A percentile compares a stretch with the other conserved stretches of the same genome.
These are phyloP conservation scores for Ascobolus immersus DNA, from an alignment of 495 filamentous ascomycete species.

Conservation along the genomic window DNA sequence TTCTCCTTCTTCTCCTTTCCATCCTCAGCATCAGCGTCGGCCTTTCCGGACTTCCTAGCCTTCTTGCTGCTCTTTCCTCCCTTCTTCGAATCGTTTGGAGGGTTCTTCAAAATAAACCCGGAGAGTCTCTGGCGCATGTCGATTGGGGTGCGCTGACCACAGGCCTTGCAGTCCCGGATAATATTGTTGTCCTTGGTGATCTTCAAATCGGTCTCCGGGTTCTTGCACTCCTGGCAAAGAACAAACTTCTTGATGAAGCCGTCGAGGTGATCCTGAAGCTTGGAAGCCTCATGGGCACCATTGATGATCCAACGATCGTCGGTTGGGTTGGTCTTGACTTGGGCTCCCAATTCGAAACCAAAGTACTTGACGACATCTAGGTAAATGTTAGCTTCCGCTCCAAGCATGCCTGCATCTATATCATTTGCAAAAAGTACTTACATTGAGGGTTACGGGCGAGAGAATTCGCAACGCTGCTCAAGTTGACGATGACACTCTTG, in stretches of 20 bases:
- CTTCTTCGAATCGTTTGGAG: constrained; percentile 66
- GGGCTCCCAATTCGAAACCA: constrained; percentile 91
- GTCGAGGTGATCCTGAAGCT: constrained; percentile 95
- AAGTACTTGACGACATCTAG: constrained; percentile 95
- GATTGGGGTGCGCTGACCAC: constrained; percentile 71
- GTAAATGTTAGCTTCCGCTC: constrained; percentile 3
- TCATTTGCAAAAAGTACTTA: constrained; percentile 12
- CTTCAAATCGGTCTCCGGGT: constrained; percentile 77
- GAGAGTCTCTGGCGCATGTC: constrained; percentile 86
- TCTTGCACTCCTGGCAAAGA: constrained; percentile 98
- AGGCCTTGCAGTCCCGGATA: constrained; percentile 90
- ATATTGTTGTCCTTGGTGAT: constrained; percentile 80
- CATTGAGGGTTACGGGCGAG: constrained; percentile 73
- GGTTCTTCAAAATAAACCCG: constrained; percentile 91
- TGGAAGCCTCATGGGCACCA: constrained; percentile 79
- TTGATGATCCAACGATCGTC: constrained; percentile 99
- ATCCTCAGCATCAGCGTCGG: constrained; percentile 33
- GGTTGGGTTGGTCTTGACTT: constrained; percentile 87
- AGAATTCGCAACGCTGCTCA: constrained; percentile 80
- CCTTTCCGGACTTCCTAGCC: constrained; percentile 33
- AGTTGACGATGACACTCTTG: constrained; percentile 90
- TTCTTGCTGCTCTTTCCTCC: constrained; percentile 62
- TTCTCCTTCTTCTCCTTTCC: constrained; percentile 42
- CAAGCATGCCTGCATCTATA: neutral
- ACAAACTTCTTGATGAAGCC: constrained; percentile 96